Evolutionary conservation across 2,329 filamentous ascomycete species (phyloP), one percentile per base, ranked within the genome.

Genomic region (Scorias spongiosa): DNA sequence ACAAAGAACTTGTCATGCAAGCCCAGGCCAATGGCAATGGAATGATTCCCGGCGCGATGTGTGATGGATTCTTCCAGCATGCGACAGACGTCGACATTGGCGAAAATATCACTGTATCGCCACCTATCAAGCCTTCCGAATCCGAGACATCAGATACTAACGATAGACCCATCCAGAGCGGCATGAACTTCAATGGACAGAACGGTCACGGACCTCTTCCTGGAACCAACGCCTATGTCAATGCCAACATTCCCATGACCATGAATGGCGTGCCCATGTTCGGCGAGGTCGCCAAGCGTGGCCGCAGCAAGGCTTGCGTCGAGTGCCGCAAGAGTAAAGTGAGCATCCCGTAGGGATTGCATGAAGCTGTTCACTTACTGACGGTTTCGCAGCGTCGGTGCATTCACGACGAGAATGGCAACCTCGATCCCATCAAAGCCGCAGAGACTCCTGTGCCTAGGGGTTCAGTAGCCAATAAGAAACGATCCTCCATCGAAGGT

Each of bases 241-340:
- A 50, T 42, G 53, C 56, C 14, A 56, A 57, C 54, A 63, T 48
- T 53, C 62, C 48, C 60, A 72, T 46, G 67, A 66, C 39, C 70
- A 75, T 60, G 74, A 76, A 56, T 69, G 74, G 46, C 62, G 75
- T 57, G 71, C 69, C 55, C 73, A 78, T 62, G 71, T 76, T 47
- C 76, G 76, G 56, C 29, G 56, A 59, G 41, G 42, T 48, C 26
- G 49, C 51, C 20, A 63, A 61, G 47, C 58, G 58, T 11, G 58
- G 60, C 26, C 50, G 76, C 52, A 78, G 70, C 53, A 80, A 79
- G 58, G 77, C 77, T 38, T 81, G 77, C 56, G 69, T 76, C 46
- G 76, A 80, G 52, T 81, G 77, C 59, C 71, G 77, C 39, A 80
- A 78, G 57, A 79, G 75, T 67, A 80, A 80, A 68, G 39, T 47